Base-by-base conservation (phyloP, 345 rosid species). In the Murraya koenigii region DNA sequence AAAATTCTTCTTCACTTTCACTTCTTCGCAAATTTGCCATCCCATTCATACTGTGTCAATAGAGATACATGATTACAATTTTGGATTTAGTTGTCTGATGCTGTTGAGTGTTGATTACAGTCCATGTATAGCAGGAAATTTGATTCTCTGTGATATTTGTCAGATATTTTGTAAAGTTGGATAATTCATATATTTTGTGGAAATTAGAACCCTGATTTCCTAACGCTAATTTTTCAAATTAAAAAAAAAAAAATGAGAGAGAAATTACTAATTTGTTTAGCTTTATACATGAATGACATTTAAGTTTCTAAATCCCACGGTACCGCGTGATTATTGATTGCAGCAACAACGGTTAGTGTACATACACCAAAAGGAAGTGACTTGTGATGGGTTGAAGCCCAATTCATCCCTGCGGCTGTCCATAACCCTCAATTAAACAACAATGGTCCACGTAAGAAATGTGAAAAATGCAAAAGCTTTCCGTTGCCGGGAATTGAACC, bases 401-500 rank as follows among this genome's bases (percentile, higher is more conserved):
- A 41, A 13, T 13, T 13, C 8, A 36, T 36, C 39, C 39, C 39
- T 6, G 39, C 39, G 1, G 3, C 49, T 3, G 49, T 13, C 49
- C 5, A 44, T 13, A 17, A 17, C 17, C 49, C 17, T 3, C 49
- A 13, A 13, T 3, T 17, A 44, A 44, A 4, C 49, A 3, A 13
- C 5, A 44, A 13, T 3, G 15, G 49, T 13, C 4, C 5, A 44
- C 49, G 49, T 13, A 13, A 44, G 49, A 0, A 13, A 44, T 41
- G 49, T 1, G 1, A 13, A 41, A 41, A 41, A 2, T 41, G 0
- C 17, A 44, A 44, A 44, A 44, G 0, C 15, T 1, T 80, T 89
- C 92, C 88, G 83, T 81, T 89, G 89, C 87, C 89, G 86, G 89
- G 89, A 84, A 84, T 87, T 83, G 88, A 89, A 86, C 92, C 89